Percentiles rank a stretch among this genome's conserved stretches.
These are phyloP conservation scores for Kwoniella sp. DNA, from an alignment of 768 basidiomycete species.

Conservation along the genomic window DNA sequence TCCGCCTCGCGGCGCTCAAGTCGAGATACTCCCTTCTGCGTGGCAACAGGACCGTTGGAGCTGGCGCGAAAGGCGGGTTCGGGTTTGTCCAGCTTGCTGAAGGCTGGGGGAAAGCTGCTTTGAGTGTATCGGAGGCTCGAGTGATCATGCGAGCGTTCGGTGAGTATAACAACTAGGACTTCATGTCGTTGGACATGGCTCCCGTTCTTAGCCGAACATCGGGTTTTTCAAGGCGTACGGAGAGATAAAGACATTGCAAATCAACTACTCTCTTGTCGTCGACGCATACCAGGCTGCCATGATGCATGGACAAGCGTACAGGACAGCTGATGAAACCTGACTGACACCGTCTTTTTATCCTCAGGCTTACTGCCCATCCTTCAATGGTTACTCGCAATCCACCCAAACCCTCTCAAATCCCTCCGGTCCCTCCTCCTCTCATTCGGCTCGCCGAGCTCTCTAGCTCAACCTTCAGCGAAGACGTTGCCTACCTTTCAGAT, in stretches of 20 bases:
- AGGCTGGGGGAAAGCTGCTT: slow-evolving; percentile 38
- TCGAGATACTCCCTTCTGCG: slow-evolving; percentile 19
- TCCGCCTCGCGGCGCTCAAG: slow-evolving; percentile 36
- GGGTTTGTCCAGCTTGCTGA: slow-evolving; percentile 32
- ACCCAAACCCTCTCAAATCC: slow-evolving; percentile 40
- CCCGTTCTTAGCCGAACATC: too few species aligned
- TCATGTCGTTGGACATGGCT: too few species aligned
- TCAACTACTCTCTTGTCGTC: too few species aligned
- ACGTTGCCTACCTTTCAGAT: slow-evolving; percentile 43
- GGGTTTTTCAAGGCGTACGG: neutral
- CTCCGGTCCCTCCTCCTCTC: slow-evolving; percentile 23
- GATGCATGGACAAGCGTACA: too few species aligned
- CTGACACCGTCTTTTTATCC: too few species aligned
- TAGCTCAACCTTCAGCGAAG: slow-evolving; percentile 18
- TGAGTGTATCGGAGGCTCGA: slow-evolving; percentile 49
- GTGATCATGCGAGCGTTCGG: slow-evolving; percentile 54
- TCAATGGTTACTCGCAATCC: slow-evolving; percentile 33
- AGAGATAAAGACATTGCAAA: too few species aligned
- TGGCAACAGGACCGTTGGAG: neutral
- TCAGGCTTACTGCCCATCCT: slow-evolving; percentile 39
- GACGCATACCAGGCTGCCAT: too few species aligned
- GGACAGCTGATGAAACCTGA: too few species aligned
- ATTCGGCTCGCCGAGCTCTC: neutral
- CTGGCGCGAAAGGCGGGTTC: slow-evolving; percentile 10
- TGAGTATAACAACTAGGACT: slow-evolving; percentile 27